phyloP scores from a whole-genome alignment of 108 stramenopile genomes.

The Fistulifera pelliculosa region DNA sequence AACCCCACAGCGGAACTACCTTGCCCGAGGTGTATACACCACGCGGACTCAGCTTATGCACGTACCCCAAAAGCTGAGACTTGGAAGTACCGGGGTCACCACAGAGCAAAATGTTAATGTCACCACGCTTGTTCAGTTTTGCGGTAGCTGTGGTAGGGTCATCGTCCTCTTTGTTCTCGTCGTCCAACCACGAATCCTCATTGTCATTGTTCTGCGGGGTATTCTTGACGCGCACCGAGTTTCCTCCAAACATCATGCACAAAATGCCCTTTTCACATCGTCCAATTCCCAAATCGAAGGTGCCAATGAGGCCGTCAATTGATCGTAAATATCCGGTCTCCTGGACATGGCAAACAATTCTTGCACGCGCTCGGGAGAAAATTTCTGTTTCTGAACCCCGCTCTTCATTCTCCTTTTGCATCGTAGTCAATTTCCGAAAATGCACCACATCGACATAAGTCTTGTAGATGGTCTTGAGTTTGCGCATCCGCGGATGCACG shows the following conservation, averaged over 20 bases:
- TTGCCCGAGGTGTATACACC: constrained; percentile 99
- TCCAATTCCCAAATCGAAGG: constrained; percentile 99
- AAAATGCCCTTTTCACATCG: constrained; percentile 98
- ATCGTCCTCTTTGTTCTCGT: constrained; percentile 22
- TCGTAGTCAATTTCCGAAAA: constrained; percentile 48
- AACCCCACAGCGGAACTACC: constrained; percentile 95
- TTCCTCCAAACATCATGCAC: constrained; percentile 98
- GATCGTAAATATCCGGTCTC: constrained; percentile 78
- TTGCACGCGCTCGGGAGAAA: constrained; percentile 52
- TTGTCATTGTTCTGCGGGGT: constrained; percentile 19
- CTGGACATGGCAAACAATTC: constrained; percentile 61
- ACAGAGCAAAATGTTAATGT: constrained; percentile 97
- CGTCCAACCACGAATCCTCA: constrained; percentile 23
- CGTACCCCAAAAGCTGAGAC: constrained; percentile 94
- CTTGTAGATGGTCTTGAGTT: constrained; percentile 87
- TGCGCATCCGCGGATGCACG: constrained; percentile 83
- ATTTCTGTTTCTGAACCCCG: constrained; percentile 11
- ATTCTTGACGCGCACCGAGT: constrained; percentile 43
- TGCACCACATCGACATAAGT: constrained; percentile 98
- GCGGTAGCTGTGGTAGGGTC: constrained; percentile 8
- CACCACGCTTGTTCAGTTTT: constrained; percentile 85
- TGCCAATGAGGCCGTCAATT: constrained; percentile 77
- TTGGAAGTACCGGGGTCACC: constrained; percentile 98
- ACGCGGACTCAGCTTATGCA: constrained; percentile 92
- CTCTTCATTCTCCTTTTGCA: constrained; percentile 15